Base-by-base conservation (phyloP, 1,139 yeast genomes). In the Protomyces gravidus region DNA sequence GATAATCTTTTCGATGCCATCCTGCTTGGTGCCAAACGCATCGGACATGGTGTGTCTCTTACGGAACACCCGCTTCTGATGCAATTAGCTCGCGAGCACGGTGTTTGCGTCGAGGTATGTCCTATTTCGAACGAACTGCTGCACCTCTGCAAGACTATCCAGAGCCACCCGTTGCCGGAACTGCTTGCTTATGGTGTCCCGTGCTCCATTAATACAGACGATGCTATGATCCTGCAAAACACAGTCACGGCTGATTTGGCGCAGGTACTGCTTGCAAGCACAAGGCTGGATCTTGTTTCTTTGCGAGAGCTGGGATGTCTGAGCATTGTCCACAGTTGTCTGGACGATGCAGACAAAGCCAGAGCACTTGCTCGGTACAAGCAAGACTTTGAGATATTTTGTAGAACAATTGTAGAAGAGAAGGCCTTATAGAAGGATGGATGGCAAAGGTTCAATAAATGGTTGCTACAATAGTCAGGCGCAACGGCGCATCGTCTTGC, bases 1-100 rank as follows among this genome's bases (percentile, higher is more conserved):
- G 48, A 45, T n/a, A 45, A 45, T 7, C 17, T 45, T 3, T 45
- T 25, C 25, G 48, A 45, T 23, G 48, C 48, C n/a, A 26, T 45
- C 17, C 17, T 45, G 11, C 30, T 45, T 5, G 48, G 48, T n/a
- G 48, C 48, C 4, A 45, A 45, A 26, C 28, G 48, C 11, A 45
- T 45, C 17, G 48, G 48, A 7, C 48, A 45, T n/a, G 48, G 30
- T n/a, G 28, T 45, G 30, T 19, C 27, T 4, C 17, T 45, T 5
- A 23, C 17, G n/a, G 9, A 45, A 21, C 48, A 45, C 27, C 48
- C 48, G 15, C 30, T 45, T 3, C 30, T 45, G 6, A 45, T 45
- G 48, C 48, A 45, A 26, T 4, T 25, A 19, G 28, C 30, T 21
- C n/a, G 7, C 9, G 5, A n/a, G 13, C 19, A 45, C 17, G 30